Conservation (phyloP, 306 rosid genomes). For the Medicago arabica region DNA sequence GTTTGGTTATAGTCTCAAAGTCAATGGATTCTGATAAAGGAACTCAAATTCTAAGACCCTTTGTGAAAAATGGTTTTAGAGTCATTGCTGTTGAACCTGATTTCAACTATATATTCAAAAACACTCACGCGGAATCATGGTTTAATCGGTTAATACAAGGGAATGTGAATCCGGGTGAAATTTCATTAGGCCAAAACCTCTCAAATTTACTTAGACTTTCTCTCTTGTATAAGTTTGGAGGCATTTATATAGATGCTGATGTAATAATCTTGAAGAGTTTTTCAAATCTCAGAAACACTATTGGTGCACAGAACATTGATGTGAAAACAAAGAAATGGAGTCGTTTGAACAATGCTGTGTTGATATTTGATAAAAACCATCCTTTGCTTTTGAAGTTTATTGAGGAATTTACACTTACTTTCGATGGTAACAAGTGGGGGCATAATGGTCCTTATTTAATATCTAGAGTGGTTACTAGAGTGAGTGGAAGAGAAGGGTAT, state of each 20-base stretch:
- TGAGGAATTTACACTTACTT: conserved; percentile 83
- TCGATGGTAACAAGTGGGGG: conserved; percentile 96
- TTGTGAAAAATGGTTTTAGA: conserved; percentile 51
- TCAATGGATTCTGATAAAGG: conserved; percentile 71
- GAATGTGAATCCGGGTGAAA: conserved; percentile 73
- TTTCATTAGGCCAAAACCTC: conserved; percentile 86
- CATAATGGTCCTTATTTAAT: conserved; percentile 95
- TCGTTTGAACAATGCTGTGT: conserved; percentile 83
- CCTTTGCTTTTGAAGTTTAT: conserved; percentile 79
- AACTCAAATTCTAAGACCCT: conserved; percentile 54
- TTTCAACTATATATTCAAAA: conserved; percentile 63
- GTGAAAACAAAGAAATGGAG: conserved; percentile 72
- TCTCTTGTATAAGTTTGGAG: conserved; percentile 79
- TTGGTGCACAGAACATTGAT: conserved; percentile 88
- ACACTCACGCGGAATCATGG: conserved; percentile 80
- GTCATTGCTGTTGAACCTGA: conserved; percentile 74
- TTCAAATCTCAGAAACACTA: conserved; percentile 68
- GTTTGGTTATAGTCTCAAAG: conserved; percentile 76
- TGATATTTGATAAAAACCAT: conserved; percentile 80
- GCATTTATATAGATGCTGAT: conserved; percentile 76
- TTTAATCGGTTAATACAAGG: conserved; percentile 60
- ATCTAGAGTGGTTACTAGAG: conserved; percentile 82
- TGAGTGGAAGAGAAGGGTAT: conserved; percentile 55
- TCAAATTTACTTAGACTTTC: conserved; percentile 82
- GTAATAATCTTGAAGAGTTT: conserved; percentile 70